phyloP scores from a whole-genome alignment of 176 grass and related monocot genomes.

The Musa acuminata region DNA sequence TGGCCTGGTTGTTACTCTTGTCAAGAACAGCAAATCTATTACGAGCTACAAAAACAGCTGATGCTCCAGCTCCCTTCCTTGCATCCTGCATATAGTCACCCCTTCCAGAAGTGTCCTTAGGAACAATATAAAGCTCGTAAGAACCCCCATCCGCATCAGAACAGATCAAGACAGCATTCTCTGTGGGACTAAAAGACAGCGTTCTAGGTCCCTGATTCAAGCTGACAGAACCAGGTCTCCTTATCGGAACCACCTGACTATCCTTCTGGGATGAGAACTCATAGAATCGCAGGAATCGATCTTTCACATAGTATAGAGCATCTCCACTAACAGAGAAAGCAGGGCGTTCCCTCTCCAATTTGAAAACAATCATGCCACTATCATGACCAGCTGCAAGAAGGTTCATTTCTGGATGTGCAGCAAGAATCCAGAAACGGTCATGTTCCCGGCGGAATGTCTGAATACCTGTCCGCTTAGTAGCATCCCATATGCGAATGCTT shows the following conservation, averaged over 20 bases:
- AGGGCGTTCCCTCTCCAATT: slow-evolving; percentile 78
- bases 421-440: slow-evolving; percentile 96
- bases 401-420: slow-evolving; percentile 88
- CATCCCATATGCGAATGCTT: slow-evolving; percentile 92
- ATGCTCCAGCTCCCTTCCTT: slow-evolving; percentile 63
- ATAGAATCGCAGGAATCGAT: slow-evolving; percentile 58
- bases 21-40: slow-evolving; percentile 88
- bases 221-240: slow-evolving; percentile 61
- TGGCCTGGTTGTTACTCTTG: slow-evolving; percentile 71
- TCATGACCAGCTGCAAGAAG: slow-evolving; percentile 96
- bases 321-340: slow-evolving; percentile 65
- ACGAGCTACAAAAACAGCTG: slow-evolving; percentile 79
- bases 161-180: slow-evolving; percentile 84
- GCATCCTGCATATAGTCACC: slow-evolving; percentile 73
- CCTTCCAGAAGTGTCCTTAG: slow-evolving; percentile 68
- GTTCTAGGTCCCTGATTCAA: slow-evolving; percentile 81
- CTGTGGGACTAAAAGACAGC: slow-evolving; percentile 77
- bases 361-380: slow-evolving; percentile 91
- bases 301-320: slow-evolving; percentile 81
- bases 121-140: slow-evolving; percentile 73
- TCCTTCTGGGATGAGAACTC: slow-evolving; percentile 80
- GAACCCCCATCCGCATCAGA: slow-evolving; percentile 85
- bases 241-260: slow-evolving; percentile 55
- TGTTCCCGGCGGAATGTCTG: slow-evolving; percentile 83
- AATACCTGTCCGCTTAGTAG: slow-evolving; percentile 80